Percentiles rank a stretch among this genome's conserved stretches.
Evolutionary conservation across 164 flowering plant genomes (phyloP).

Genomic region (Magnolia sinica): DNA sequence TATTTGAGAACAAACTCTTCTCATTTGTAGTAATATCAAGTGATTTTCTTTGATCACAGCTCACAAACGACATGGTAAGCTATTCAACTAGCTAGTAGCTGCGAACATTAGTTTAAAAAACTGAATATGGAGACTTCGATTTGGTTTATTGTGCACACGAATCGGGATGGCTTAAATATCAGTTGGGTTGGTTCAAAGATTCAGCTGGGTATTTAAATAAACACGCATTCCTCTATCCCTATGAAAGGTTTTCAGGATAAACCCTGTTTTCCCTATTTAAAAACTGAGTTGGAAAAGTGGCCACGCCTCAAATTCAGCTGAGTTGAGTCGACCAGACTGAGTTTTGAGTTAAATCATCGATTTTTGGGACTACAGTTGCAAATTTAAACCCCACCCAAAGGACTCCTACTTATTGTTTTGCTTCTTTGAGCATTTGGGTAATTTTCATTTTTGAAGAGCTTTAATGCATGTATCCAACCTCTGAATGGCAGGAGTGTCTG

Average conservation of each 20-base stretch:
- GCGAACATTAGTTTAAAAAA: too few relatives aligned
- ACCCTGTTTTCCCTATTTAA: too few relatives aligned
- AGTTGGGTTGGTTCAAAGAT: too few relatives aligned
- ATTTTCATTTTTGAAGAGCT: not conserved
- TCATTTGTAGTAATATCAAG: not conserved
- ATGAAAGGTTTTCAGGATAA: too few relatives aligned
- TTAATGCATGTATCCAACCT: not conserved
- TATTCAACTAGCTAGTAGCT: not conserved
- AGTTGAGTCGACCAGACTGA: not conserved
- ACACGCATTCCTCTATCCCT: too few relatives aligned
- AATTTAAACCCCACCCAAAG: not conserved
- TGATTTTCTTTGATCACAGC: not conserved
- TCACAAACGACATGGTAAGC: not conserved
- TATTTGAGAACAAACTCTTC: not conserved
- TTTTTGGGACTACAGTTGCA: not conserved
- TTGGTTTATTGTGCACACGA: too few relatives aligned
- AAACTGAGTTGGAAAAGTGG: not conserved
- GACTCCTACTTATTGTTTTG: not conserved
- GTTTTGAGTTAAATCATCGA: not conserved
- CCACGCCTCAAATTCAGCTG: too few relatives aligned
- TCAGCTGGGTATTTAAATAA: too few relatives aligned
- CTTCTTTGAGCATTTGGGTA: not conserved
- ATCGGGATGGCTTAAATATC: too few relatives aligned
- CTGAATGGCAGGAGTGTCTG: constrained; percentile 50
- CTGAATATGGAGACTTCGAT: too few relatives aligned